These are phyloP conservation scores for Stipa capillata DNA, from an alignment of 176 grass and related monocot species.

Conservation along the genomic window DNA sequence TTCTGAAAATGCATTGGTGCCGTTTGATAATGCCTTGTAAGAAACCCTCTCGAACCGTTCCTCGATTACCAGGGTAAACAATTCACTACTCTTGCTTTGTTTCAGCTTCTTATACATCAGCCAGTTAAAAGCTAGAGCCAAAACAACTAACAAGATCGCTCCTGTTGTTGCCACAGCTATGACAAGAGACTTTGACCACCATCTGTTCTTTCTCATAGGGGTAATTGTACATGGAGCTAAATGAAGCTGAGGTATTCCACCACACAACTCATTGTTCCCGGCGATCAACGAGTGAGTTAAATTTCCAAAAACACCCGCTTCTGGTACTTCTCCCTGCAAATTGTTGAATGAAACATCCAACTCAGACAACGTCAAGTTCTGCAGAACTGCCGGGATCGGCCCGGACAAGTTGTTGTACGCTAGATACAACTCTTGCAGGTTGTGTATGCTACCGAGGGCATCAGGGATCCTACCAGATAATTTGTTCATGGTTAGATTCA, in stretches of 20 bases:
- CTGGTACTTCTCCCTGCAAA: slow-evolving; percentile 20
- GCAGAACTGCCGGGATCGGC: slow-evolving; percentile 2
- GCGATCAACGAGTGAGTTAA: neutral
- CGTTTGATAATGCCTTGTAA: neutral
- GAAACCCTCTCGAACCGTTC: neutral
- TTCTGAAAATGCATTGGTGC: neutral
- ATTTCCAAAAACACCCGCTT: slow-evolving; percentile 14
- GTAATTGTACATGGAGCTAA: neutral
- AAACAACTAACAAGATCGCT: neutral
- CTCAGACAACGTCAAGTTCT: neutral
- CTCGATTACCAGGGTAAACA: too few species aligned
- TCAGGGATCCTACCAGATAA: slow-evolving; percentile 7
- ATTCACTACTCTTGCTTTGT: too few species aligned
- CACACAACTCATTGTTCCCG: slow-evolving; percentile 6
- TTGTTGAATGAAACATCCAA: slow-evolving; percentile 30
- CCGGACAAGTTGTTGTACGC: slow-evolving; percentile 24
- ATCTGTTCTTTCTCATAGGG: neutral
- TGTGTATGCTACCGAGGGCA: neutral
- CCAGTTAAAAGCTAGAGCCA: neutral
- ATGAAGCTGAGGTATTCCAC: neutral
- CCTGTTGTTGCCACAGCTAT: neutral
- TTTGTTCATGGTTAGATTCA: slow-evolving; percentile 17
- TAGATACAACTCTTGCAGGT: neutral
- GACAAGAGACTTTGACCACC: neutral
- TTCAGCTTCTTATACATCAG: too few species aligned